Percentiles rank a stretch among this genome's conserved stretches.
Conservation (phyloP, 176 grass and related monocot species). For the Juncus effusus region DNA sequence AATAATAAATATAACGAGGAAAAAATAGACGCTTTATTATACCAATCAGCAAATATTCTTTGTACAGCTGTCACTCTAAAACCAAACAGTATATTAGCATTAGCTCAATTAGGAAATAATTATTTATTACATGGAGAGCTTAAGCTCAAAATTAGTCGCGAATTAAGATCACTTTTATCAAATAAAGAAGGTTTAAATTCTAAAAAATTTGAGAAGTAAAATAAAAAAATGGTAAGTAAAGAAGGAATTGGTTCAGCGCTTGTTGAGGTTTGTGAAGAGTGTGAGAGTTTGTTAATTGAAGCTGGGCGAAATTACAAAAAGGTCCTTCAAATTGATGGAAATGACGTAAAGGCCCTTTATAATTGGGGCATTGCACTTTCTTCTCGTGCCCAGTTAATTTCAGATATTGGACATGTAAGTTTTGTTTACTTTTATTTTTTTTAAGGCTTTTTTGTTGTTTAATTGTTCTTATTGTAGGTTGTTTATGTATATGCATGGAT, state of each 20-base stretch:
- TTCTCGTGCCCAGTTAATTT: slow-evolving; percentile 75
- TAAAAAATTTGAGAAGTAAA: slow-evolving; percentile 42
- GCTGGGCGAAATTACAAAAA: slow-evolving; percentile 77
- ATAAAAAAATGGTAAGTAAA: slow-evolving; percentile 35
- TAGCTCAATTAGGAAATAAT: slow-evolving; percentile 85
- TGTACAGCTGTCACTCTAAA: slow-evolving; percentile 57
- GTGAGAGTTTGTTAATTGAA: slow-evolving; percentile 74
- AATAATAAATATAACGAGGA: slow-evolving; percentile 48
- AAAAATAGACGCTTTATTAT: slow-evolving; percentile 52
- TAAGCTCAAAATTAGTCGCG: slow-evolving; percentile 80
- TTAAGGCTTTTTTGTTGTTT: neutral
- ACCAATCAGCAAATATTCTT: slow-evolving; percentile 67
- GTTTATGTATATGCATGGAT: neutral
- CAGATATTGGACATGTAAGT: slow-evolving; percentile 93
- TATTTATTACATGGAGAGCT: slow-evolving; percentile 94
- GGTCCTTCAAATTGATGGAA: slow-evolving; percentile 64
- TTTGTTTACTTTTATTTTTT: too few relatives aligned
- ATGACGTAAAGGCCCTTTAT: slow-evolving; percentile 71
- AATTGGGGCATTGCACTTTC: slow-evolving; percentile 85
- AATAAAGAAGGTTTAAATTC: slow-evolving; percentile 32
- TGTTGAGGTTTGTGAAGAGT: slow-evolving; percentile 73
- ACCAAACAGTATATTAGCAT: slow-evolving; percentile 59
- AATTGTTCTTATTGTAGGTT: neutral
- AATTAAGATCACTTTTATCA: slow-evolving; percentile 72
- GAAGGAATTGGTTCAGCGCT: slow-evolving; percentile 49